phyloP scores from a whole-genome alignment of 2,329 filamentous ascomycete species.

The Metarhizium anisopliae region DNA sequence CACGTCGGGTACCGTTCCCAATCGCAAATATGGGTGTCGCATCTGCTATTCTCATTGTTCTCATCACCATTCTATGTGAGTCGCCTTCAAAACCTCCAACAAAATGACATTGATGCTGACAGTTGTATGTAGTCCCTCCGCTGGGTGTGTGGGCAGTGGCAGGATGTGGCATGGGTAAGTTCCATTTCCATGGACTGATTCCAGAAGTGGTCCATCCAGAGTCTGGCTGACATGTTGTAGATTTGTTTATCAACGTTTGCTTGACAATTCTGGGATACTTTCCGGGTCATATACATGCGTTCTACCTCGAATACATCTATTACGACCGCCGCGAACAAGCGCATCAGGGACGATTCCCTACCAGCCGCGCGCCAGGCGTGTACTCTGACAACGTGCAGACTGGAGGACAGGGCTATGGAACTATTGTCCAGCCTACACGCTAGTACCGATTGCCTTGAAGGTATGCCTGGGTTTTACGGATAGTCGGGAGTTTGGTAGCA shows the following conservation, averaged over 20 bases:
- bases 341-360: conserved; percentile 44
- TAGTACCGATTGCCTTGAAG: not conserved
- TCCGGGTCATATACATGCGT: conserved; percentile 71
- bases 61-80: conserved; percentile 46
- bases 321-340: conserved; percentile 62
- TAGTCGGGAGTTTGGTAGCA: not conserved
- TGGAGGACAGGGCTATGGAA: conserved; percentile 58
- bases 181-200: not conserved
- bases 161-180: conserved; percentile 49
- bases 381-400: conserved; percentile 66
- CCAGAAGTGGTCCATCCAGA: not conserved
- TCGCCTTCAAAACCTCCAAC: conserved; percentile 3
- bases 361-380: conserved; percentile 54
- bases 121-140: conserved; percentile 46
- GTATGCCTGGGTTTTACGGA: not conserved
- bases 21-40: conserved; percentile 36
- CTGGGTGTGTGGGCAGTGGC: conserved; percentile 55
- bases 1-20: conserved; percentile 2
- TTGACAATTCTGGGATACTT: conserved; percentile 62
- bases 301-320: conserved; percentile 78
- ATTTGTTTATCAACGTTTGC: conserved; percentile 58
- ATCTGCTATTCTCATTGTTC: conserved; percentile 38
- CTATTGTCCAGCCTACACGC: conserved; percentile 27
- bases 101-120: not conserved
- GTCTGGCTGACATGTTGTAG: conserved; percentile 22